Base-by-base conservation (phyloP, 2,329 filamentous ascomycete species). In the Phialophora macrospora region DNA sequence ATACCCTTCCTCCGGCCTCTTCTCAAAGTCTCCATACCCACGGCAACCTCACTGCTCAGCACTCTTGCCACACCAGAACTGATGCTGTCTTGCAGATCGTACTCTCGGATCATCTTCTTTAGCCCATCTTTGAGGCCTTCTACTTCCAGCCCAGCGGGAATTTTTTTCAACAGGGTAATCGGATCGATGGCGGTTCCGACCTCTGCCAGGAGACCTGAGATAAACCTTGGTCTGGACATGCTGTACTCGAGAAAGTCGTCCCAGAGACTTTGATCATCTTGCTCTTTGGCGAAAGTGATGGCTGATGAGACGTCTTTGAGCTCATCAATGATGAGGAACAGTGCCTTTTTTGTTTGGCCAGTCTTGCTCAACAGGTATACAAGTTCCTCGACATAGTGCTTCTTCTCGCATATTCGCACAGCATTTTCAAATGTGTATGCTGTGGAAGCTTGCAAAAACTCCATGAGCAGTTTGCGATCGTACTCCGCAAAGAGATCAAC, bases 211-310 rank as follows among this genome's bases (percentile, higher is more conserved):
- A 99, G 82, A 0, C 91, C 93, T 12, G 92, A 89, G 71, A 99
- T 98, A 79, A 99, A 99, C 48, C 87, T 87, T 0, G 95, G 95
- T 75, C 97, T 97, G 79, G 97, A 93, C 95, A 99, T 98, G 67
- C 91, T 94, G 77, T 98, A 98, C 72, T 94, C 88, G 5, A 99
- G 85, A 7, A 99, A 83, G 74, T 98, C 93, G 70, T 97, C 91
- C 95, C 95, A 99, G 0, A 99, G 84, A 72, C 97, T 93, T 0
- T 89, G 88, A 73, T 97, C 93, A 69, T 95, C 89, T 75, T 98
- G 93, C 68, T 93, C 90, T 77, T 97, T 97, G 61, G 93, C 93
- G 74, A 99, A 99, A 1, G 90, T 86, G 71, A 99, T 99, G 8
- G 95, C 95, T 71, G 95, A 93, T 57, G 89, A 90, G 57, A 98